Conservation (phyloP, 306 rosid species). For the Fragaria iinumae region DNA sequence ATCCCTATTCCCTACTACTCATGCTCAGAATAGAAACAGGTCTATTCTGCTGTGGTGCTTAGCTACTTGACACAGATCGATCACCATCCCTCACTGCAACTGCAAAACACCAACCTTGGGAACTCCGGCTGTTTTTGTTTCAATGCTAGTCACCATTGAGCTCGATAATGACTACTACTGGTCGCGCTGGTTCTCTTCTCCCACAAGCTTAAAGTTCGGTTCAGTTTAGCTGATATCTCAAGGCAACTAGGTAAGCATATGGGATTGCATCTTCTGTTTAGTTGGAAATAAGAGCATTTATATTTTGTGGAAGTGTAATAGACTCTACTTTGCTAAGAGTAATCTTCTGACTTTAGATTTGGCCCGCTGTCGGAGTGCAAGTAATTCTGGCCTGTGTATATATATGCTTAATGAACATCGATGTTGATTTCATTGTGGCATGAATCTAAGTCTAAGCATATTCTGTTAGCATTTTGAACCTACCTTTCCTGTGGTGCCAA, state of each 20-base stretch:
- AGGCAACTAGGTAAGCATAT: neutral
- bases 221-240: neutral
- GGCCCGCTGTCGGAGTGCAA: neutral
- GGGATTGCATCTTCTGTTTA: neutral
- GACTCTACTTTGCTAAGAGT: neutral
- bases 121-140: neutral
- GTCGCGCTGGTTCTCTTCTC: neutral
- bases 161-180: neutral
- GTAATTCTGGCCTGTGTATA: neutral
- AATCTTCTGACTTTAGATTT: neutral
- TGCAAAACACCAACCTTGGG: neutral
- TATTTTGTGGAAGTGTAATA: neutral
- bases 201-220: neutral
- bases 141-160: neutral
- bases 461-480: neutral
- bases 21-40: neutral
- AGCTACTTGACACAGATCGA: neutral
- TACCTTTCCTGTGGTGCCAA: constrained; percentile 6
- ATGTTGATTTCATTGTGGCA: neutral
- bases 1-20: neutral
- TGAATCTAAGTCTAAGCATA: neutral
- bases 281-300: neutral
- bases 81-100: neutral
- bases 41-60: neutral
- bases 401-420: neutral